A percentile compares a stretch with the other conserved stretches of the same genome.
phyloP scores from a whole-genome alignment of 768 basidiomycete species.

The Lyophyllum atratum region DNA sequence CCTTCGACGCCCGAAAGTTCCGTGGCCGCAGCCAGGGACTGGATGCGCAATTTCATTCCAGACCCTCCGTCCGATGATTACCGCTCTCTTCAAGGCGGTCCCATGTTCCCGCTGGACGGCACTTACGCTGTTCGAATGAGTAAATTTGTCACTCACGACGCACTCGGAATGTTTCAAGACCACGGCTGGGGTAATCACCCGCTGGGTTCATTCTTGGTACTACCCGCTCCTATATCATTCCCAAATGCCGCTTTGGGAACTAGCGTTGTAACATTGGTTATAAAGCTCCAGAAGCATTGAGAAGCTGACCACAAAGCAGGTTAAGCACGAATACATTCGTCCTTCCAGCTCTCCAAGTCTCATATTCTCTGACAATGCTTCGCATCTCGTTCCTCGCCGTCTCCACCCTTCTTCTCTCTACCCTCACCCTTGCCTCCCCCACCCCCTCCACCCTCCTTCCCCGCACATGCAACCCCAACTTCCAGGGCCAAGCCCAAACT shows the following conservation, averaged over 20 bases:
- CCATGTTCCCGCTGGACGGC: neutral
- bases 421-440: conserved; percentile 29
- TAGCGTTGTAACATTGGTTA: neutral
- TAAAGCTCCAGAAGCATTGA: neutral
- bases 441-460: conserved; percentile 10
- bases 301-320: neutral
- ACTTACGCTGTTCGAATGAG: neutral
- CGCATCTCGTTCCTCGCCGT: neutral
- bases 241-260: neutral
- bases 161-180: neutral
- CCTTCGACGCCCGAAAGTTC: neutral
- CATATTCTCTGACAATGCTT: conserved; percentile 1
- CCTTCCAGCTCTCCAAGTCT: no score
- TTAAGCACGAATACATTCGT: neutral
- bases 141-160: neutral
- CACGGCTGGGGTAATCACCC: neutral
- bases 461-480: conserved; percentile 12
- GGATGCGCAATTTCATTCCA: neutral
- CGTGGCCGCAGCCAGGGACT: neutral
- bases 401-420: neutral
- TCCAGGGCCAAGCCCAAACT: conserved; percentile 10
- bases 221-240: neutral
- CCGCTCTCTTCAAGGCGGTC: neutral
- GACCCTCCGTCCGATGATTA: neutral
- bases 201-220: neutral